phyloP scores from a whole-genome alignment of 1,284 basidiomycete species.

The Pyrrhoderma lamaoense region DNA sequence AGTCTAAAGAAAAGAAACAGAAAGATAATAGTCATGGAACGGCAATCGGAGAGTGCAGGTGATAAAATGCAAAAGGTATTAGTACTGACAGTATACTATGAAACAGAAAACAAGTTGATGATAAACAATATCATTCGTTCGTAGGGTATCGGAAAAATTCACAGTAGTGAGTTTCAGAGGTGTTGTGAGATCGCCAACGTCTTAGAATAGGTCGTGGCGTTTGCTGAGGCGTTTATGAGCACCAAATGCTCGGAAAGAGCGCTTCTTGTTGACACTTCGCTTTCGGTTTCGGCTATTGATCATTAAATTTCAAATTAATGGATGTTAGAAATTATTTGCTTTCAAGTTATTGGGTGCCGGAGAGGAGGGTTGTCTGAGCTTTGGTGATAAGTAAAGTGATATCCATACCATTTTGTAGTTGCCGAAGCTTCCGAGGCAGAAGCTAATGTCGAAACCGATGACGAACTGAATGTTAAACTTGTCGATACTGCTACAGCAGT shows the following conservation, averaged over 20 bases:
- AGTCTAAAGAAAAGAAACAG: too few species aligned
- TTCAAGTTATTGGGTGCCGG: neutral
- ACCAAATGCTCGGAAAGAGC: neutral
- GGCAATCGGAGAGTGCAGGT: too few species aligned
- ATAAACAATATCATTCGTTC: too few species aligned
- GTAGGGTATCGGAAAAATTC: too few species aligned
- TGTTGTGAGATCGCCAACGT: too few species aligned
- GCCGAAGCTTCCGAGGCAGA: neutral
- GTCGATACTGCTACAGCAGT: neutral
- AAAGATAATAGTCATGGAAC: too few species aligned
- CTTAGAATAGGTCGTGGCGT: neutral
- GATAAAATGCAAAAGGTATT: too few species aligned
- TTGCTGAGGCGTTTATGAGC: constrained; percentile 4
- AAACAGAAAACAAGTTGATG: too few species aligned
- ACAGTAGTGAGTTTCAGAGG: too few species aligned
- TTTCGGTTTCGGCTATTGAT: constrained; percentile 4
- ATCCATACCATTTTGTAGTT: constrained; percentile 1
- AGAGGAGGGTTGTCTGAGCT: neutral
- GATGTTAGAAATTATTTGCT: neutral
- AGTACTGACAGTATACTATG: too few species aligned
- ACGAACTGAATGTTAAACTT: neutral
- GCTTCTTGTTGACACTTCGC: neutral
- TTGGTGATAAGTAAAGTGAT: neutral
- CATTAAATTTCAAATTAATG: neutral
- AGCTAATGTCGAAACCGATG: neutral